phyloP scores from a whole-genome alignment of 768 basidiomycete genomes.

The Boletus rubropictus region DNA sequence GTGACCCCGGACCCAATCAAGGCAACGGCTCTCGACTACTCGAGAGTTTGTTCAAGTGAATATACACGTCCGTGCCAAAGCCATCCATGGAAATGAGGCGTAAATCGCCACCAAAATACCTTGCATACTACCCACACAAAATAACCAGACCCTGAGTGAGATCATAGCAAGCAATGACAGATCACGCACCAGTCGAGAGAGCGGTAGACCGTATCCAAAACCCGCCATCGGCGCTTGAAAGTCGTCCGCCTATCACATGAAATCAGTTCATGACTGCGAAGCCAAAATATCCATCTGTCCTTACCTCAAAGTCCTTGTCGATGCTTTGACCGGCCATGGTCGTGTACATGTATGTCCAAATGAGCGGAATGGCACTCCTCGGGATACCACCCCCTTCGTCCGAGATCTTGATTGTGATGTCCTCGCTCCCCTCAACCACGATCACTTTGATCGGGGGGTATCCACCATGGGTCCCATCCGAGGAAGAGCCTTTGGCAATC shows the following conservation, averaged over 20 bases:
- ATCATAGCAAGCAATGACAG: neutral
- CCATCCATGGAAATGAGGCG: conserved; percentile 96
- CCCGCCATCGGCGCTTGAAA: conserved; percentile 99
- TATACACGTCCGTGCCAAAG: conserved; percentile 88
- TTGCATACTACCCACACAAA: conserved; percentile 58
- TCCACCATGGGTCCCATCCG: conserved; percentile 1
- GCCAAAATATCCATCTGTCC: neutral
- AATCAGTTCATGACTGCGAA: neutral
- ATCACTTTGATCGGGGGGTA: conserved; percentile 37
- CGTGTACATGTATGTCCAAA: conserved; percentile 99
- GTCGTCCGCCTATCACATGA: conserved; percentile 54
- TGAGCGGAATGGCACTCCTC: conserved; percentile 77
- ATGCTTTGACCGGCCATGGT: conserved; percentile 70
- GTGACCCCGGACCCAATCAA: conserved; percentile 1
- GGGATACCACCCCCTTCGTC: conserved; percentile 95
- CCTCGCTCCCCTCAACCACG: conserved; percentile 95
- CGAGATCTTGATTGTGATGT: conserved; percentile 97
- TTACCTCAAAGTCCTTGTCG: conserved; percentile 60
- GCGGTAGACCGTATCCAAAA: conserved; percentile 88
- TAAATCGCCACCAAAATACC: conserved; percentile 92
- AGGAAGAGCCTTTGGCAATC: neutral
- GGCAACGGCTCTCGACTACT: conserved; percentile 77
- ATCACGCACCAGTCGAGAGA: conserved; percentile 74
- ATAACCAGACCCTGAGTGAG: neutral
- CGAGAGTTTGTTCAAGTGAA: conserved; percentile 82